Base-by-base conservation (phyloP, 495 filamentous ascomycete species). In the Xylaria castorea region DNA sequence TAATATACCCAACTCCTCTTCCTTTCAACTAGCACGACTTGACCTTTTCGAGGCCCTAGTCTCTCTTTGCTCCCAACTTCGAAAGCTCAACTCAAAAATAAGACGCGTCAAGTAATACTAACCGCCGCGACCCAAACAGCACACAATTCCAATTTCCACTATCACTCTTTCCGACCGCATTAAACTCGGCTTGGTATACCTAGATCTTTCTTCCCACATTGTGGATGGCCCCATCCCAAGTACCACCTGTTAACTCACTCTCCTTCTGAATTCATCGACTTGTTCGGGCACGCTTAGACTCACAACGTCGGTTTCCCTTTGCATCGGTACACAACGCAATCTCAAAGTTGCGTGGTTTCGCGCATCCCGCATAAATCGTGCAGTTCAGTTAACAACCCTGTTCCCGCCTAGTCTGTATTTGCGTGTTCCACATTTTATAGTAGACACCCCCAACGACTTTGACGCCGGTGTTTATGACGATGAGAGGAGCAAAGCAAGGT, bases 401-500 rank as follows among this genome's bases (percentile, higher is more conserved):
- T 22, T 68, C 55, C 57, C 58, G 58, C 34, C 22, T 53, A 27
- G 30, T 46, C 34, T 71, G 18, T 53, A 69, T 36, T 55, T 38
- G 60, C 58, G 25, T 64, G 68, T 63, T 53, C 68, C 68, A 22
- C 58, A 51, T 63, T 36, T 53, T 20, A 36, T 64, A 55, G 58
- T 63, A 71, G 40, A 71, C 58, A 27, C 68, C 27, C 58, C 58
- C 36, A 9, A 20, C 64, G 20, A 27, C 68, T 50, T 12, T 34
- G 42, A 27, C 53, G 40, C 27, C 44, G n/a, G 20, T 42, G 25
- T 36, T 40, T 46, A 11, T 53, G 55, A 71, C 68, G 57, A 71
- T 71, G 70, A 71, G 48, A 58, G 70, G 70, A 65, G 40, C 61
- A 66, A 71, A 57, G 61, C 38, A 55, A 48, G 51, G 18, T 12